Evolutionary conservation across 1,284 basidiomycete species (phyloP).

Genomic region (Rhodotorula mucilaginosa): DNA sequence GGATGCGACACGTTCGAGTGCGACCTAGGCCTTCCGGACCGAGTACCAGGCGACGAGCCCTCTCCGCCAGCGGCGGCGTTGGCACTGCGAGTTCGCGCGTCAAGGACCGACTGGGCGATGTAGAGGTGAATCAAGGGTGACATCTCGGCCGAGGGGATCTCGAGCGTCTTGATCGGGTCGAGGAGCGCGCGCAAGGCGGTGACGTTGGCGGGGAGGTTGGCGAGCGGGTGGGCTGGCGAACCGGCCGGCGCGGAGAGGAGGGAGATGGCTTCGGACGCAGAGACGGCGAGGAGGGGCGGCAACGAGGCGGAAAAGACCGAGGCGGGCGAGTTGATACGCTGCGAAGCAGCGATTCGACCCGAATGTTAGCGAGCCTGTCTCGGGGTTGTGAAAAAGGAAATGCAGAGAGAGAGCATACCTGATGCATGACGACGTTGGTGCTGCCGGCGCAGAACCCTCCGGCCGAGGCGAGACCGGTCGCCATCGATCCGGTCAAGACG

Average conservation of each 20-base stretch:
- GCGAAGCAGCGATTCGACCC: no score
- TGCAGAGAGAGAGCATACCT: constrained; percentile 54
- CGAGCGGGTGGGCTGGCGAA: constrained; percentile 50
- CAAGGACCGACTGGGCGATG: constrained; percentile 52
- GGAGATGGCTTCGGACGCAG: constrained; percentile 65
- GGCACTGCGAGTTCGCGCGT: constrained; percentile 6
- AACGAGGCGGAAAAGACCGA: constrained; percentile 96
- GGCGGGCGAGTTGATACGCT: constrained; percentile 95
- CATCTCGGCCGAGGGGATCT: constrained; percentile 77
- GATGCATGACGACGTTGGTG: constrained; percentile 77
- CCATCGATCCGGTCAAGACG: constrained; percentile 71
- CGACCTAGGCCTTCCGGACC: constrained; percentile 7
- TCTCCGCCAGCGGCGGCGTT: constrained; percentile 44
- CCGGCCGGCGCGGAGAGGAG: constrained; percentile 33
- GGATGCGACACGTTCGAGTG: constrained; percentile 48
- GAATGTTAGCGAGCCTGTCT: neutral
- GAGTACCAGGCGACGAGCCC: neutral
- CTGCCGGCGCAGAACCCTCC: constrained; percentile 97
- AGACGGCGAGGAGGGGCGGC: constrained; percentile 83
- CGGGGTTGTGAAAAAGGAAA: neutral
- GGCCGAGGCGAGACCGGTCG: constrained; percentile 75
- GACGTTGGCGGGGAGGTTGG: constrained; percentile 76
- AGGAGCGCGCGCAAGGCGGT: constrained; percentile 71
- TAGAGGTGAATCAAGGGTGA: constrained; percentile 86
- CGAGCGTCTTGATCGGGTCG: constrained; percentile 69